These are phyloP conservation scores for Kurtzmaniella quercitrusa DNA, from an alignment of 1,139 yeast species.

Conservation along the genomic window DNA sequence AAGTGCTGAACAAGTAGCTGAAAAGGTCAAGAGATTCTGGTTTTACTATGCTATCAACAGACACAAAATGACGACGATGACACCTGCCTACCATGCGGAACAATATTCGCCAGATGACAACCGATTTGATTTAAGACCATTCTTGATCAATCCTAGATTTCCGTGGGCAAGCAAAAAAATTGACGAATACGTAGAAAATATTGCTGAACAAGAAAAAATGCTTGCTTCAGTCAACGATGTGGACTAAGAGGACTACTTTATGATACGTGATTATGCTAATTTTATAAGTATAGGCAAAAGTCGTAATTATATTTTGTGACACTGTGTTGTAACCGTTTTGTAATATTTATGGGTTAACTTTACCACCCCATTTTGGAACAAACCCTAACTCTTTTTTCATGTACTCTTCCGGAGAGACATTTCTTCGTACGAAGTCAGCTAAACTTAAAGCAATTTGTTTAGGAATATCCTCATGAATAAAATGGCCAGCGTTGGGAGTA, in stretches of 20 bases:
- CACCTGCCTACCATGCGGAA: conserved; percentile 97
- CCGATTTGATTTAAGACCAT: conserved; percentile 91
- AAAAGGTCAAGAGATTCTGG: conserved; percentile 87
- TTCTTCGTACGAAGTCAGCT: conserved; percentile 45
- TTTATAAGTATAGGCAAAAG: not conserved
- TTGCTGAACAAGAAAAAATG: conserved; percentile 36
- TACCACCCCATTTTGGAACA: conserved; percentile 52
- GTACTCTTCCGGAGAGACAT: conserved; percentile 34
- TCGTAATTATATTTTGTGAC: too few relatives aligned
- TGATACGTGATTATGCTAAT: not conserved
- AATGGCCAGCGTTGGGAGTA: conserved; percentile 71
- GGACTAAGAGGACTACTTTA: conserved; percentile 23
- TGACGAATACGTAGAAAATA: conserved; percentile 62
- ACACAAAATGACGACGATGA: conserved; percentile 93
- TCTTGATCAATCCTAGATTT: conserved; percentile 85
- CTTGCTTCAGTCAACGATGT: conserved; percentile 24
- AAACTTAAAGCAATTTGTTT: conserved; percentile 57
- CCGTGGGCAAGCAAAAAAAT: conserved; percentile 88
- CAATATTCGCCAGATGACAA: conserved; percentile 98
- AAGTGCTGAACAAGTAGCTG: conserved; percentile 81
- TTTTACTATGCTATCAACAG: conserved; percentile 92
- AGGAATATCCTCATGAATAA: conserved; percentile 88
- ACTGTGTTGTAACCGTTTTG: too few relatives aligned
- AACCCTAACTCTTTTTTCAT: conserved; percentile 38
- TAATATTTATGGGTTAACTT: conserved; percentile 20